Evolutionary conservation across 163 green algal genomes (phyloP).

Genomic region (Prototheca cutis): DNA sequence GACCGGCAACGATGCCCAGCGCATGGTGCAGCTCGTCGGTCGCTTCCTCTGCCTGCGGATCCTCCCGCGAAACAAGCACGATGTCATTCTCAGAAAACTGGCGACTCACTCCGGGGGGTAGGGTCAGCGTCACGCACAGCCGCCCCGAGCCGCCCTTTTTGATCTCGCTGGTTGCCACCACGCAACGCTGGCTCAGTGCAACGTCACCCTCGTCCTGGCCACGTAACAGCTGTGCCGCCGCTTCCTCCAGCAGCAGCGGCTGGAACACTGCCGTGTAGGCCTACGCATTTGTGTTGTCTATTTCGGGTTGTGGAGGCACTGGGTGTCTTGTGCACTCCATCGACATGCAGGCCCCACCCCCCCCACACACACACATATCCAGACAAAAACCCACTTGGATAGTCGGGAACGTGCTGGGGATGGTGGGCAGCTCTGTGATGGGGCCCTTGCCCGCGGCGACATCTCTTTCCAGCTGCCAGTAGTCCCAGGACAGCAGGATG

Average conservation of each 20-base stretch:
- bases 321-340: no score
- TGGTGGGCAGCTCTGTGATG: conserved; percentile 28
- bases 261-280: conserved; percentile 70
- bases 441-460: conserved; percentile 29
- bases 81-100: conserved; percentile 66
- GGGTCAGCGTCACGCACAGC: conserved; percentile 24
- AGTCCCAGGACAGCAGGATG: conserved; percentile 71
- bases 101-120: conserved; percentile 19
- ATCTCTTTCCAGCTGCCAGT: conserved; percentile 51
- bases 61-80: conserved; percentile 60
- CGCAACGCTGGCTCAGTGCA: conserved; percentile 15
- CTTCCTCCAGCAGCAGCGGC: conserved; percentile 84
- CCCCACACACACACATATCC: no score
- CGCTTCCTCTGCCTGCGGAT: conserved; percentile 24
- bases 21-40: conserved; percentile 17
- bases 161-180: conserved; percentile 32
- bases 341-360: no score
- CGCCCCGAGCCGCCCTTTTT: conserved; percentile 53
- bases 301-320: no score
- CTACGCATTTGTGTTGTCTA: no score
- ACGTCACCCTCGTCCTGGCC: conserved; percentile 64
- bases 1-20: conserved; percentile 33
- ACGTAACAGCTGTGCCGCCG: conserved; percentile 58
- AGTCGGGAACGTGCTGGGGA: conserved; percentile 48
- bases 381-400: conserved; percentile 49